These are phyloP conservation scores for Leishmania mexicana DNA, from an alignment of 208 protist genomes.

Conservation along the genomic window DNA sequence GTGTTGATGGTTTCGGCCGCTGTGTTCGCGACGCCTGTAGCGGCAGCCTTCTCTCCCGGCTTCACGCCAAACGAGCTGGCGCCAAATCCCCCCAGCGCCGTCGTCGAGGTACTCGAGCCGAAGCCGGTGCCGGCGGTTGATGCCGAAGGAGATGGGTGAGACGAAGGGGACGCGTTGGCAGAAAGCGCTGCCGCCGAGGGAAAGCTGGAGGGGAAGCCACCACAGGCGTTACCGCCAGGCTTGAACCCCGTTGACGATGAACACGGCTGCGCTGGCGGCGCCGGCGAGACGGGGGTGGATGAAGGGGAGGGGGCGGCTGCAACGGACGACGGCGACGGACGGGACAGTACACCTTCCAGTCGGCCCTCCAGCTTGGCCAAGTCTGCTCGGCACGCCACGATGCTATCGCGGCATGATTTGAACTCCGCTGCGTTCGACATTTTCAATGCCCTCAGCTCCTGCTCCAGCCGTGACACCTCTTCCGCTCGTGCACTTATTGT, in stretches of 20 bases:
- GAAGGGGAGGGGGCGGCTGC: background rate
- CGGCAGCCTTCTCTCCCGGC: background rate
- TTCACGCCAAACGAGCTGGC: background rate
- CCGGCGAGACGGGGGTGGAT: background rate
- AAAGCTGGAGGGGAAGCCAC: background rate
- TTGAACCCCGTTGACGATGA: conserved; percentile 1
- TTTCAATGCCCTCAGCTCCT: conserved; percentile 19
- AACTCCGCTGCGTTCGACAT: conserved; percentile 6
- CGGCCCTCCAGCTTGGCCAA: conserved; percentile 20
- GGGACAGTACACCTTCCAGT: conserved; percentile 10
- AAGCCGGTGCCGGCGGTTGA: background rate
- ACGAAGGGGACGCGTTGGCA: background rate
- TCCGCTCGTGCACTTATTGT: background rate
- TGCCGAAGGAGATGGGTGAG: background rate
- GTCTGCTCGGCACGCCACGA: conserved; percentile 22
- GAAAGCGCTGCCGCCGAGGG: background rate
- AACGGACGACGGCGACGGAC: background rate
- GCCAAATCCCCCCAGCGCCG: background rate
- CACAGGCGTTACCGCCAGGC: background rate
- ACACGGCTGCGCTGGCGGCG: background rate
- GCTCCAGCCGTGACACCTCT: conserved; percentile 16
- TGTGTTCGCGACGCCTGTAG: background rate
- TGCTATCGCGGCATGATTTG: conserved; percentile 25
- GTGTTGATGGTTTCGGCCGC: background rate
- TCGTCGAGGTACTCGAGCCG: background rate